A percentile compares a stretch with the other conserved stretches of the same genome.
Evolutionary conservation across 768 basidiomycete species (phyloP).

Genomic region (Psilocybe subaeruginosa): DNA sequence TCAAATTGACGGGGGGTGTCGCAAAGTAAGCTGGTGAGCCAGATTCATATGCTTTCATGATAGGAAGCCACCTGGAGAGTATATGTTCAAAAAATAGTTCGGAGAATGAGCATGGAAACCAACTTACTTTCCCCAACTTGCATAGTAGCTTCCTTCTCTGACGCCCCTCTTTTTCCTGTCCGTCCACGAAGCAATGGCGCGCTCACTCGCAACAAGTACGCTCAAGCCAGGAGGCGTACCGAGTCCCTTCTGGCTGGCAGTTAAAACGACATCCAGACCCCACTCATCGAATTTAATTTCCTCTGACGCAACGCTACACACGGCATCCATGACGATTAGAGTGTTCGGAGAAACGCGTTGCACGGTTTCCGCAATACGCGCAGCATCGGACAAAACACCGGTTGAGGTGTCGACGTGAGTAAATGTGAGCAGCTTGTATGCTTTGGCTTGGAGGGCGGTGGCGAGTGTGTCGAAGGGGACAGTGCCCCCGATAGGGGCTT

Average conservation of each 20-base stretch:
- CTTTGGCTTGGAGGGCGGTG: constrained; percentile 71
- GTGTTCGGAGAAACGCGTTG: constrained; percentile 82
- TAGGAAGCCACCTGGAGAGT: constrained; percentile 76
- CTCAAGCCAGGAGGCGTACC: constrained; percentile 93
- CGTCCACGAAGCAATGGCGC: constrained; percentile 68
- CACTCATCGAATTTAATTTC: constrained; percentile 94
- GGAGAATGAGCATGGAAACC: neutral
- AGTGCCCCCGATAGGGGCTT: constrained; percentile 80
- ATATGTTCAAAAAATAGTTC: neutral
- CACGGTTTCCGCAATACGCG: constrained; percentile 74
- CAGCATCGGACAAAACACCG: constrained; percentile 86
- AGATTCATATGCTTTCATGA: constrained; percentile 92
- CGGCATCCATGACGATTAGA: constrained; percentile 87
- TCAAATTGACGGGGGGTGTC: constrained; percentile 92
- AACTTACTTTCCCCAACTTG: constrained; percentile 60
- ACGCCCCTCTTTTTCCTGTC: constrained; percentile 24
- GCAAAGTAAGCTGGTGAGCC: constrained; percentile 90
- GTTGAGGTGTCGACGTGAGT: constrained; percentile 97
- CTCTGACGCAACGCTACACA: constrained; percentile 95
- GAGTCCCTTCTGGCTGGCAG: constrained; percentile 91
- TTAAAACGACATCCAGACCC: constrained; percentile 87
- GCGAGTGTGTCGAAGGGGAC: constrained; percentile 65
- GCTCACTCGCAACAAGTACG: constrained; percentile 79
- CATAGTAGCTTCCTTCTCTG: constrained; percentile 65
- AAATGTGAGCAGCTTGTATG: constrained; percentile 88